Evolutionary conservation across 2,329 filamentous ascomycete species (phyloP), one percentile per base, ranked within the genome.

Genomic region (Magnaporthiopsis rhizophila): DNA sequence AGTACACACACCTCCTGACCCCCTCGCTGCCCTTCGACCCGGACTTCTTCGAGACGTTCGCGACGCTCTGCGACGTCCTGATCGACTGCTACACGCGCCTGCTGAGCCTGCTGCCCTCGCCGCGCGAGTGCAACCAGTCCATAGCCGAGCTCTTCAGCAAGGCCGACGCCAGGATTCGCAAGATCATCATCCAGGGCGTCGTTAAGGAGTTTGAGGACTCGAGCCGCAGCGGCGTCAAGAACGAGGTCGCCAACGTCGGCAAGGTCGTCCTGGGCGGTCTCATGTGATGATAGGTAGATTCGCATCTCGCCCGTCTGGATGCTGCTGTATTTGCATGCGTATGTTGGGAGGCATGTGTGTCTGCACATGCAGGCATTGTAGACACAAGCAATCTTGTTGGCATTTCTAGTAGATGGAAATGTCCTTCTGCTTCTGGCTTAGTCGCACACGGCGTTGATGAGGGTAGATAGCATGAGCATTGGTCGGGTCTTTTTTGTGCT

Each of bases 1-100:
- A 96, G 71, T 99, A 97, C 74, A 86, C 87, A 0, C 88, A 94
- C 74, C 82, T 99, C 1, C 83, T 97, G 26, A 98, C 94, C n/a
- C 95, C 95, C 0, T 89, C 88, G 21, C 79, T 99, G 61, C 95
- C 95, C 0, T 99, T 99, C 72, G 93, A 98, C 68, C 95, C 95
- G 0, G 95, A 99, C 76, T 99, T 97, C 72, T 95, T 94, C 75
- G 92, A 96, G 78, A 97, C 93, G 0, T 98, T 98, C 78, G 89
- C 92, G 18, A 97, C 95, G 15, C 82, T 99, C 8, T 98, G 95
- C 78, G 95, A 99, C 73, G 91, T 96, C 3, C 79, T 99, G 66
- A 96, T 97, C 70, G 95, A 98, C 74, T 91, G 88, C 72, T 99
- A 99, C 77, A 87, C 87, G 50, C 86, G 88, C 64, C 85, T 99